Percentiles rank a stretch among this genome's conserved stretches.
Evolutionary conservation across 2,329 filamentous ascomycete species (phyloP).

Genomic region (Aspergillus japonicus): DNA sequence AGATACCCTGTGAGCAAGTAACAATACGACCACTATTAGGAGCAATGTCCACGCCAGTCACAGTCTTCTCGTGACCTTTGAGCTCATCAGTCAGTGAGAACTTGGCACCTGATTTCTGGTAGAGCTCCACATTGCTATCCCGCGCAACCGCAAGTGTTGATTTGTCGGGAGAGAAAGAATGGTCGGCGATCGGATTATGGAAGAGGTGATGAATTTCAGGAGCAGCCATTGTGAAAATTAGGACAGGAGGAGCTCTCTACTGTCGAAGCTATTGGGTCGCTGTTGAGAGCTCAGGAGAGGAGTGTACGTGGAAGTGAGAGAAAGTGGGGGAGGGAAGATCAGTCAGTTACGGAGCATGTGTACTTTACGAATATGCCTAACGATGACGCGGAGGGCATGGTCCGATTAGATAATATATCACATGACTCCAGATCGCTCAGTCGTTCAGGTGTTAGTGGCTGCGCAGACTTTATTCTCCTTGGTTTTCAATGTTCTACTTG

Average conservation of each 20-base stretch:
- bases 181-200: constrained; percentile 92
- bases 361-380: not conserved
- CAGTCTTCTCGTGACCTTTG: constrained; percentile 93
- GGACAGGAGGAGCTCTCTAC: constrained; percentile 99
- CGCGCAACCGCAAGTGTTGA: constrained; percentile 85
- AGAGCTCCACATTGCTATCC: constrained; percentile 87
- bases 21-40: constrained; percentile 89
- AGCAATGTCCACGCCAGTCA: constrained; percentile 95
- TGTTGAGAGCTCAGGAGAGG: not conserved
- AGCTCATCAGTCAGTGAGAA: constrained; percentile 89
- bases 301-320: constrained; percentile 9
- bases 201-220: constrained; percentile 97
- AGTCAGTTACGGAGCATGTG: not conserved
- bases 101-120: constrained; percentile 67
- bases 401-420: constrained; percentile 22
- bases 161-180: constrained; percentile 94
- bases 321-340: not conserved
- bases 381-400: constrained; percentile 18
- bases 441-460: constrained; percentile 1
- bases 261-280: constrained; percentile 55
- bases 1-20: constrained; percentile 87
- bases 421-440: constrained; percentile 15
- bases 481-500: not conserved
- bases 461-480: not conserved
- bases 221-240: constrained; percentile 64